Base-by-base conservation (phyloP, 495 filamentous ascomycete genomes). In the Trichoderma reesei region DNA sequence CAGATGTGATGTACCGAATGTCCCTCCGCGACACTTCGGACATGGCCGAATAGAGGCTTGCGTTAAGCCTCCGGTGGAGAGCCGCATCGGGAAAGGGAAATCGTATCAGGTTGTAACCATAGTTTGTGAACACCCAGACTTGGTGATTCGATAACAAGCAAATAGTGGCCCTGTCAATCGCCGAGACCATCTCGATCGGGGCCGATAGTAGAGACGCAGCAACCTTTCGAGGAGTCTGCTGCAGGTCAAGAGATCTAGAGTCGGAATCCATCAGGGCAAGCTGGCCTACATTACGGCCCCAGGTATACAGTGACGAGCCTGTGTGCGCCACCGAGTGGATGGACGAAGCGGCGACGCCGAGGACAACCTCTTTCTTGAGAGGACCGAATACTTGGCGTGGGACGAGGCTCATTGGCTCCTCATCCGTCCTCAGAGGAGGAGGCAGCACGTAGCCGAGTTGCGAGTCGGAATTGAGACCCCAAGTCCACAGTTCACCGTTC, bases 231-330 rank as follows among this genome's bases (percentile, higher is more conserved):
- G 94, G 95, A 1, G 82, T 88, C 13, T 80, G 80, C 72, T 98
- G 94, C 18, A 85, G 76, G 65, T 92, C 89, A 16, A 96, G 84
- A 0, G 92, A 96, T 20, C 90, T 86, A 44, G 95, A 91, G 74
- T 98, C 93, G 13, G 94, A 92, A 71, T 96, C 95, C 70, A 97
- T 88, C 51, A 98, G 78, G 4, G 94, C 95, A 59, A 98, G 83
- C 68, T 98, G 94, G 31, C 94, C 94, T 67, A 95, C 85, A 67
- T 98, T 98, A 73, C 94, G 96, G 20, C 94, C 94, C 79, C 95
- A 98, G 5, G 90, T 96, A 71, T 89, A 98, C 5, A 98, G 77
- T 31, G 91, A 90, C 3, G 85, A 82, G 2, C 80, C 78, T 5
- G 90, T 97, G 69, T 94, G 89, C 4, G 90, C 91, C 9, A 94